A percentile compares a stretch with the other conserved stretches of the same genome.
Conservation (phyloP, 169 alveolate species). For the Babesia divergens region DNA sequence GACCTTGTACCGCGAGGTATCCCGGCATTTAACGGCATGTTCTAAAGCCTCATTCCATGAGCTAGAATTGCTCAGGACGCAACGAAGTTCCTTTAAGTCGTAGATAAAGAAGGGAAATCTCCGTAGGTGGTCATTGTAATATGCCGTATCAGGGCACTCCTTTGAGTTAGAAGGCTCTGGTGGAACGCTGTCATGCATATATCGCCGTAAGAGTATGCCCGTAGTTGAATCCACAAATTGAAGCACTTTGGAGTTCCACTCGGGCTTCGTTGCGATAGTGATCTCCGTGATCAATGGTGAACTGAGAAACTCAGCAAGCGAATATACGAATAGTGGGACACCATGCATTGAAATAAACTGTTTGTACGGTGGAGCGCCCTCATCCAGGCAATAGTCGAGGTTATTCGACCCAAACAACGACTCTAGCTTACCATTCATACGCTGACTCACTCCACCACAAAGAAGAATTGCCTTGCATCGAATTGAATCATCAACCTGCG, state of each 20-base stretch:
- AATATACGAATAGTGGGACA: conserved; percentile 53
- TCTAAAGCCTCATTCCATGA: background rate
- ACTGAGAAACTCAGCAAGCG: conserved; percentile 40
- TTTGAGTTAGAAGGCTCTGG: background rate
- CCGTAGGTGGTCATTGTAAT: background rate
- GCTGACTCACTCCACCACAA: conserved; percentile 54
- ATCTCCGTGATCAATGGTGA: conserved; percentile 34
- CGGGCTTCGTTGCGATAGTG: conserved; percentile 39
- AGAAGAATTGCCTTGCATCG: conserved; percentile 32
- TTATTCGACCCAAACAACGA: background rate
- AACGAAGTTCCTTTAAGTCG: conserved; percentile 1
- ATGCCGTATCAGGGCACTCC: background rate
- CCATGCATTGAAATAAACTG: conserved; percentile 44
- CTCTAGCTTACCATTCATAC: conserved; percentile 13
- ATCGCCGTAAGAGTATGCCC: background rate
- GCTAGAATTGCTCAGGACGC: background rate
- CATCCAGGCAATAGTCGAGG: background rate
- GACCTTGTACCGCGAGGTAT: conserved; percentile 1
- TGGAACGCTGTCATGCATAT: background rate
- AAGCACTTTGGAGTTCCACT: conserved; percentile 42
- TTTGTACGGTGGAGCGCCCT: conserved; percentile 30
- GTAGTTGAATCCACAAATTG: conserved; percentile 9
- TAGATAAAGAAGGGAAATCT: conserved; percentile 4
- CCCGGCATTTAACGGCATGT: background rate
- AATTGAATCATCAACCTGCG: background rate